These are phyloP conservation scores for Pseudozyma tsukubaensis DNA, from an alignment of 1,284 basidiomycete species.

Conservation along the genomic window DNA sequence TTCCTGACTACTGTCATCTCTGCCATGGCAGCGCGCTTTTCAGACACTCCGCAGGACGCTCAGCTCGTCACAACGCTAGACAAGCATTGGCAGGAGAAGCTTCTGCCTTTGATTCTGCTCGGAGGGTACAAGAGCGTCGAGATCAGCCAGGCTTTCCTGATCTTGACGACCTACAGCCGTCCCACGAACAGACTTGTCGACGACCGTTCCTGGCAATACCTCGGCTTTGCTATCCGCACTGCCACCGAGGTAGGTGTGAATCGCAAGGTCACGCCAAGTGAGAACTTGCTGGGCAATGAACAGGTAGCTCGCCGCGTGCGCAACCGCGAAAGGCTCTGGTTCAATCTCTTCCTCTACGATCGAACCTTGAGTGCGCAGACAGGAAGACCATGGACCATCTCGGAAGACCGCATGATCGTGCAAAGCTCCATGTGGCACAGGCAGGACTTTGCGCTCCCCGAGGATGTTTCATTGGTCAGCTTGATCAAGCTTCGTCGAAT, in stretches of 20 bases:
- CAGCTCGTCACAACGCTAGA: conserved; percentile 52
- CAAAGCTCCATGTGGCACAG: conserved; percentile 59
- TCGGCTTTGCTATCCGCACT: conserved; percentile 60
- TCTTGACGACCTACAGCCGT: conserved; percentile 56
- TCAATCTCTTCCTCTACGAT: conserved; percentile 59
- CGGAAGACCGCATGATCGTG: conserved; percentile 51
- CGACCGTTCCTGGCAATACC: conserved; percentile 63
- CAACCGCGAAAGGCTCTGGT: conserved; percentile 59
- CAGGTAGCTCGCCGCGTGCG: conserved; percentile 57
- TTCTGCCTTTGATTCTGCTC: conserved; percentile 55
- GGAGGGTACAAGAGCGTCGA: conserved; percentile 63
- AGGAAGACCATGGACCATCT: conserved; percentile 59
- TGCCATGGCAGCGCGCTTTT: conserved; percentile 55
- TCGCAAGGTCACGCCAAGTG: conserved; percentile 50
- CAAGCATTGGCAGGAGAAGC: conserved; percentile 55
- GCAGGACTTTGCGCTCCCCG: conserved; percentile 59
- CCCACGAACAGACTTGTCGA: conserved; percentile 58
- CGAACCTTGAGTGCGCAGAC: conserved; percentile 59
- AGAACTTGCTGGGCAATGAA: conserved; percentile 50
- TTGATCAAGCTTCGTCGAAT: conserved; percentile 56
- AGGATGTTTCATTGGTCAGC: conserved; percentile 57
- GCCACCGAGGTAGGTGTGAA: conserved; percentile 64
- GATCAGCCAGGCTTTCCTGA: conserved; percentile 59
- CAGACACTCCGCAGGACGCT: conserved; percentile 52
- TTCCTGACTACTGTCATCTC: conserved; percentile 61